Conservation (phyloP, 768 basidiomycete species). For the Leccinum barrowsii region DNA sequence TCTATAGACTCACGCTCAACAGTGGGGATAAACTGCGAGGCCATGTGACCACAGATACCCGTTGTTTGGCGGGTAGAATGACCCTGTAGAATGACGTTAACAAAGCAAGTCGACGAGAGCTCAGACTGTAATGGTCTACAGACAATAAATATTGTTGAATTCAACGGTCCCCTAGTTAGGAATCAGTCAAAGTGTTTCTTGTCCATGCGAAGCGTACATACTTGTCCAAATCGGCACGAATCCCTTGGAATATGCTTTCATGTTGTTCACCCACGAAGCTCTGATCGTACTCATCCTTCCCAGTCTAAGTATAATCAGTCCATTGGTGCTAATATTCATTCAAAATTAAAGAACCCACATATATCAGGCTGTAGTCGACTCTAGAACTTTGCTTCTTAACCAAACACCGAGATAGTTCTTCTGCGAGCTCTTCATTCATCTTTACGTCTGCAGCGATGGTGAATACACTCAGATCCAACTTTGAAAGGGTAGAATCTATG, state of each 20-base stretch:
- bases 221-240: conserved; percentile 10
- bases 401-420: not conserved
- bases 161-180: conserved; percentile 45
- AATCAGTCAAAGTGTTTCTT: not conserved
- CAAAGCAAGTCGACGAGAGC: not conserved
- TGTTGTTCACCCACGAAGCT: not conserved
- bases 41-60: not conserved
- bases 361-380: conserved; percentile 5
- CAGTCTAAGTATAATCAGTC: not conserved
- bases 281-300: conserved; percentile 7
- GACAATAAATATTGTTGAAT: conserved; percentile 79
- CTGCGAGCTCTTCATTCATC: not conserved
- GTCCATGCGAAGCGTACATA: not conserved
- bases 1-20: not conserved
- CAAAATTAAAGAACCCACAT: not conserved
- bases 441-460: conserved; percentile 7
- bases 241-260: conserved; percentile 2
- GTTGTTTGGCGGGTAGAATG: not conserved
- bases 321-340: not conserved
- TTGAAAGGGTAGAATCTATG: conserved; percentile 32
- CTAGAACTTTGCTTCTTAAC: not conserved
- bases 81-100: not conserved
- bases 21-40: not conserved
- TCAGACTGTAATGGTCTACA: conserved; percentile 13
- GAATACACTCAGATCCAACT: conserved; percentile 19